These are phyloP conservation scores for Pugionium dolabratum DNA, from an alignment of 345 rosid genomes.

Conservation along the genomic window DNA sequence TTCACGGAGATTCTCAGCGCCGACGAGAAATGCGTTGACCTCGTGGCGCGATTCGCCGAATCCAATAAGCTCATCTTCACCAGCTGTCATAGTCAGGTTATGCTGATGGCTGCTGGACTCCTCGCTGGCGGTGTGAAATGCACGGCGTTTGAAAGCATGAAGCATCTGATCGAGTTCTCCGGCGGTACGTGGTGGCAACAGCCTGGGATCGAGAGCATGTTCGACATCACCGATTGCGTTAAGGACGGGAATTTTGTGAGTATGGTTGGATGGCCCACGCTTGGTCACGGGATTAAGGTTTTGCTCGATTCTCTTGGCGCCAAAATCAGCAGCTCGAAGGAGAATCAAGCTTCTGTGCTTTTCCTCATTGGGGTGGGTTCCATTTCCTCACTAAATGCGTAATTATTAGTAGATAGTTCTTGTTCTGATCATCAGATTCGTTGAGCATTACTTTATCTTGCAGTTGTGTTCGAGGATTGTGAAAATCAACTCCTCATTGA, in stretches of 20 bases:
- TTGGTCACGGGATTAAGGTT: conserved; percentile 42
- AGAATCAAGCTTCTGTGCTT: conserved; percentile 39
- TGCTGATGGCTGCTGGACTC: conserved; percentile 50
- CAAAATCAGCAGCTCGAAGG: conserved; percentile 25
- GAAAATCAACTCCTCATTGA: no score
- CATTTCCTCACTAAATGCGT: neutral
- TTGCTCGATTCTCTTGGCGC: conserved; percentile 52
- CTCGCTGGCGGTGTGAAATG: conserved; percentile 48
- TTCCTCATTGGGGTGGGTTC: conserved; percentile 52
- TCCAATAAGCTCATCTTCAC: conserved; percentile 48
- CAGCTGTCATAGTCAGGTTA: conserved; percentile 55
- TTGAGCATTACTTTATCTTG: neutral
- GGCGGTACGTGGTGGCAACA: conserved; percentile 59
- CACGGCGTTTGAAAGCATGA: conserved; percentile 56
- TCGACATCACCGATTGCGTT: conserved; percentile 49
- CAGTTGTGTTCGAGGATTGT: neutral
- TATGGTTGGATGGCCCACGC: conserved; percentile 57
- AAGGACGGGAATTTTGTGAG: conserved; percentile 47
- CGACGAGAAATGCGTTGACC: conserved; percentile 42
- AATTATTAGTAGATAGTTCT: neutral
- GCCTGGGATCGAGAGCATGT: conserved; percentile 35
- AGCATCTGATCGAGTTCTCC: conserved; percentile 49
- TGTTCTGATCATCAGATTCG: neutral
- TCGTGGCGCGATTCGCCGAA: conserved; percentile 43
- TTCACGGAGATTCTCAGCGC: conserved; percentile 48